Base-by-base conservation (phyloP, 352 stramenopile species). In the Aphanomyces cochlioides region DNA sequence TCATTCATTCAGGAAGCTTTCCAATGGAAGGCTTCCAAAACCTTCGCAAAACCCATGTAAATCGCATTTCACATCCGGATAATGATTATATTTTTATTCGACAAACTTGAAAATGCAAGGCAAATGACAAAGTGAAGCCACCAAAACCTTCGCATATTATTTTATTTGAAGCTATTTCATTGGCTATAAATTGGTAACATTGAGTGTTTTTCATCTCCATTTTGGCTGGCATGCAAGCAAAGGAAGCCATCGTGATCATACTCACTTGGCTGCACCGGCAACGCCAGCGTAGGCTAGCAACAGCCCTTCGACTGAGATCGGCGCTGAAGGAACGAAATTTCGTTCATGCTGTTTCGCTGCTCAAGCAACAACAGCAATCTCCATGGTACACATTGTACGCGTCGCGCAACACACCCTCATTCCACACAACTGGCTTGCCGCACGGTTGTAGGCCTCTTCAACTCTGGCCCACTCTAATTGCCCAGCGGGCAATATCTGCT, bases 121-220 rank as follows among this genome's bases (percentile, higher is more conserved):
- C n/a, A 19, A n/a, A n/a, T 53, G 13, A 19, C 13, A n/a, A 53
- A 53, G 45, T 15, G 1, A 53, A 2, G 45, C 45, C n/a, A 53
- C 45, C 45, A 53, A 53, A 53, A 53, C 45, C 45, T 53, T 53
- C 45, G n/a, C 53, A 36, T 15, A 7, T 60, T 37, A 15, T 28
- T 28, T 10, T 60, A 36, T n/a, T n/a, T n/a, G n/a, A n/a, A n/a
- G n/a, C n/a, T n/a, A n/a, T 60, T 60, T 60, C 53, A 60, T 36
- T 15, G 19, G 39, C 34, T 60, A 36, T 60, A 60, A 60, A 40
- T 60, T 21, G 53, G 39, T 60, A 37, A 60, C n/a, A 60, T 36
- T 40, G 39, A 36, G 13, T n/a, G 13, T n/a, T n/a, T 19, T 15
- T 53, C n/a, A 53, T 19, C 7, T 28, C 4, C 53, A 19, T 40